Evolutionary conservation across 768 basidiomycete genomes (phyloP).

Genomic region (Boletus sp.): DNA sequence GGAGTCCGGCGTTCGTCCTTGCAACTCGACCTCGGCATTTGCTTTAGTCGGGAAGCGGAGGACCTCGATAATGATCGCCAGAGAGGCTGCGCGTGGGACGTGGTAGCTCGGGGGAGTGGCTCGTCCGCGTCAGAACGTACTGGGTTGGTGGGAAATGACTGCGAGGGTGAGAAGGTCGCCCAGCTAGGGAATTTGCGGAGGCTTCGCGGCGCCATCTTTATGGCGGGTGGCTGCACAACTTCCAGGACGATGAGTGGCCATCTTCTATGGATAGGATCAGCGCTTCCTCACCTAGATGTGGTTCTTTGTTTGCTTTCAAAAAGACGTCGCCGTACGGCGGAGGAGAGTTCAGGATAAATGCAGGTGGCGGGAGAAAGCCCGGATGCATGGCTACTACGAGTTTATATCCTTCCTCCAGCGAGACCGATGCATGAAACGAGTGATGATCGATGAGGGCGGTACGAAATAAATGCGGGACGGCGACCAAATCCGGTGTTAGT

Average conservation of each 20-base stretch:
- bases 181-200: not conserved
- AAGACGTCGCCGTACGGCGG: not conserved
- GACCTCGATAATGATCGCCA: not conserved
- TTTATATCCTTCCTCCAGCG: not conserved
- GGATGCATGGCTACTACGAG: not conserved
- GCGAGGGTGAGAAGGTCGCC: not conserved
- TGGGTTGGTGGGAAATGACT: not conserved
- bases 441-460: not conserved
- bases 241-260: not conserved
- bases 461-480: not conserved
- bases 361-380: not conserved
- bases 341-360: not conserved
- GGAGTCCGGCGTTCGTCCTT: not conserved
- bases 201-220: not conserved
- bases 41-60: not conserved
- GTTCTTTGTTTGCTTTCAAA: not conserved
- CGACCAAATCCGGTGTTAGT: not conserved
- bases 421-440: not conserved
- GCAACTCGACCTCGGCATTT: not conserved
- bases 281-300: constrained; percentile 6
- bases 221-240: not conserved
- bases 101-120: not conserved
- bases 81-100: not conserved
- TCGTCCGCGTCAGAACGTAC: not conserved
- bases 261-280: not conserved